phyloP scores from a whole-genome alignment of 2,329 filamentous ascomycete species.

The Exophiala alcalophila region DNA sequence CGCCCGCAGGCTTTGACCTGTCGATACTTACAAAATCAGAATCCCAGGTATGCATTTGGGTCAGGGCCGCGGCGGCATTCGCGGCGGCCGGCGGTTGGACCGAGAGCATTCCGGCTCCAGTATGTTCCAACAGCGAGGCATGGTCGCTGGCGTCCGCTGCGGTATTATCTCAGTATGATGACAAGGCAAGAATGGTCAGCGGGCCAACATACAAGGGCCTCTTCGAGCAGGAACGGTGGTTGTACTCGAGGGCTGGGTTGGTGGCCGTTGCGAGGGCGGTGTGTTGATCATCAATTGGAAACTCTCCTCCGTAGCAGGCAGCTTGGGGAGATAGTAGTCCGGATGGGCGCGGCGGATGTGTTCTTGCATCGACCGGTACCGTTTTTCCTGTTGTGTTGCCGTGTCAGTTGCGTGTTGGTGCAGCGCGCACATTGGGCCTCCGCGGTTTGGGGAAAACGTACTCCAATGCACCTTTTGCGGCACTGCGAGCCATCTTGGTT shows the following conservation, averaged over 20 bases:
- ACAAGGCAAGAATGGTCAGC: slow-evolving; percentile 26
- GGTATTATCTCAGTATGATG: slow-evolving; percentile 29
- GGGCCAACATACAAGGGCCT: slow-evolving; percentile 30
- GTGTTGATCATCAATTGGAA: slow-evolving; percentile 95
- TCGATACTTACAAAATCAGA: slow-evolving; percentile 64
- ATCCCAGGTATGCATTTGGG: slow-evolving; percentile 81
- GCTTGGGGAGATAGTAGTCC: slow-evolving; percentile 95
- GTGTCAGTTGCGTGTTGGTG: slow-evolving; percentile 35
- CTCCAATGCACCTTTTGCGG: slow-evolving; percentile 94
- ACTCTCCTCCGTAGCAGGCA: slow-evolving; percentile 96
- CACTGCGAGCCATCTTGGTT: slow-evolving; percentile 97
- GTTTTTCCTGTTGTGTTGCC: slow-evolving; percentile 67
- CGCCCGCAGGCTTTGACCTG: slow-evolving; percentile 3
- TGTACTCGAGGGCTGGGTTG: slow-evolving; percentile 47
- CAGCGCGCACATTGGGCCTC: slow-evolving; percentile 23
- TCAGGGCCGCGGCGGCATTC: slow-evolving; percentile 79
- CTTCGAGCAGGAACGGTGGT: slow-evolving; percentile 21
- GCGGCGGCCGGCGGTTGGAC: slow-evolving; percentile 67
- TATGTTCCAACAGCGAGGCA: slow-evolving; percentile 65
- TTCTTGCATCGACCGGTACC: slow-evolving; percentile 98
- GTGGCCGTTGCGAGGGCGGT: slow-evolving; percentile 69
- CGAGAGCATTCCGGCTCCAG: slow-evolving; percentile 66
- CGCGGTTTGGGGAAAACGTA: slow-evolving; percentile 45
- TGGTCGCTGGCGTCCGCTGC: slow-evolving; percentile 59
- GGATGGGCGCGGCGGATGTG: slow-evolving; percentile 96